Evolutionary conservation across 2,329 filamentous ascomycete species (phyloP).

Genomic region (Exserohilum turcica): DNA sequence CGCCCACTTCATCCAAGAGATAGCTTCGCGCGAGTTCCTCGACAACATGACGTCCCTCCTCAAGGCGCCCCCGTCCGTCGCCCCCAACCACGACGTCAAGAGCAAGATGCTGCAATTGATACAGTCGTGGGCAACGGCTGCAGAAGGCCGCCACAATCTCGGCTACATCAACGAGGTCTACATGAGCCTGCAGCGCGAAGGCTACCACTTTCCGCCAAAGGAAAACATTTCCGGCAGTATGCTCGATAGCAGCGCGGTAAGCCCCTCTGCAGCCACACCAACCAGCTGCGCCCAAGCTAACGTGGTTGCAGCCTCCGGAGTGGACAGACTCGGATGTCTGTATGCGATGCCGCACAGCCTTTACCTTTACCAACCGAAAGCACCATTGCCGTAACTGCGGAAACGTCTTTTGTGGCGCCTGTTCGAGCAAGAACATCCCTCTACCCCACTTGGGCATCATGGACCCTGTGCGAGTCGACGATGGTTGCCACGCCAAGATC

Average conservation of each 20-base stretch:
- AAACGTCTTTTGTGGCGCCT: conserved; percentile 95
- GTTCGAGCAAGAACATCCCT: conserved; percentile 85
- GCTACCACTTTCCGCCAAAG: conserved; percentile 86
- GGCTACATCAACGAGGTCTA: conserved; percentile 90
- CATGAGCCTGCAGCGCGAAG: conserved; percentile 77
- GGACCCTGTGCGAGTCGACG: conserved; percentile 89
- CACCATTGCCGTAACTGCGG: conserved; percentile 98
- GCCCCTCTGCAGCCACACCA: conserved; percentile 43
- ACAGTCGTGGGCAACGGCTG: conserved; percentile 89
- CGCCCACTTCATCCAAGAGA: conserved; percentile 90
- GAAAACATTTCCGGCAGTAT: conserved; percentile 91
- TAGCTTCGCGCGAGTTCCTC: conserved; percentile 97
- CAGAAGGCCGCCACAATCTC: conserved; percentile 81
- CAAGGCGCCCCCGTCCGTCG: conserved; percentile 73
- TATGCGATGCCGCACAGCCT: conserved; percentile 93
- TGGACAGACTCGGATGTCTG: conserved; percentile 98
- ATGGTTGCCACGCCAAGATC: conserved; percentile 90
- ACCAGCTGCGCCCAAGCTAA: background rate
- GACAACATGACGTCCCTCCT: conserved; percentile 92
- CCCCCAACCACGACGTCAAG: conserved; percentile 84
- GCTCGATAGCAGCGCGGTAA: conserved; percentile 93
- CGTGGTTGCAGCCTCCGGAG: conserved; percentile 74
- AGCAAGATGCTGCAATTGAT: conserved; percentile 91
- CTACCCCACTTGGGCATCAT: conserved; percentile 92
- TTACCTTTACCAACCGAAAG: conserved; percentile 97